Conservation (phyloP, 345 rosid genomes). For the Barbarea vulgaris region DNA sequence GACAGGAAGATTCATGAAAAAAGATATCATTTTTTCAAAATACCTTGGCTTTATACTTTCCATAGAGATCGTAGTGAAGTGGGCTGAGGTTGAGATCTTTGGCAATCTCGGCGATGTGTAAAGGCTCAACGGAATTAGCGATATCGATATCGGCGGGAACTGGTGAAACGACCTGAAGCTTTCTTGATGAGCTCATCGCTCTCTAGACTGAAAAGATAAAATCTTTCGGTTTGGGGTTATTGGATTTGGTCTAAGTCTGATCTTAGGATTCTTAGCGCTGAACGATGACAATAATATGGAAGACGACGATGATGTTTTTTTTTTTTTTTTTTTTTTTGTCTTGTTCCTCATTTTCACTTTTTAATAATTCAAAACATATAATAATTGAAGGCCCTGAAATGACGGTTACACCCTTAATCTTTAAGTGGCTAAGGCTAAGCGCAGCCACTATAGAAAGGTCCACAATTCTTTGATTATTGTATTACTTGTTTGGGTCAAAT, state of each 20-base stretch:
- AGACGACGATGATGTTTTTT: conserved; percentile 15
- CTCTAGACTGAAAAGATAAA: not conserved
- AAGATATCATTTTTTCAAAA: not conserved
- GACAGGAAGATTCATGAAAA: not conserved
- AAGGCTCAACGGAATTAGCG: conserved; percentile 86
- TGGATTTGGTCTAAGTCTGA: not conserved
- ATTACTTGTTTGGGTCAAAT: not conserved
- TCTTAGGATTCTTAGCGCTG: not conserved
- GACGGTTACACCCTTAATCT: conserved; percentile 13
- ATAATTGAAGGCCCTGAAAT: not conserved
- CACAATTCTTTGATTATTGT: not conserved
- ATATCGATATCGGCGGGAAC: conserved; percentile 96
- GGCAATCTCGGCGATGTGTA: conserved; percentile 88
- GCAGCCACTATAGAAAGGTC: conserved; percentile 14
- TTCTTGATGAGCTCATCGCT: conserved; percentile 64
- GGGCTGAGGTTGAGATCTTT: conserved; percentile 65
- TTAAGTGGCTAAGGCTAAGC: conserved; percentile 6
- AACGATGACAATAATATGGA: not conserved
- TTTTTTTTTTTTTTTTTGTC: too few relatives aligned
- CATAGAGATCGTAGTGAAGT: conserved; percentile 86
- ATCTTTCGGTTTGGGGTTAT: not conserved
- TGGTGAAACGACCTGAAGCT: conserved; percentile 76
- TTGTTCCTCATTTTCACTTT: not conserved
- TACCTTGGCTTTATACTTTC: conserved; percentile 97
- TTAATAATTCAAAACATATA: not conserved